Percentiles rank a stretch among this genome's conserved stretches.
Conservation (phyloP, 2,329 filamentous ascomycete species). For the Penicillium nordicum region DNA sequence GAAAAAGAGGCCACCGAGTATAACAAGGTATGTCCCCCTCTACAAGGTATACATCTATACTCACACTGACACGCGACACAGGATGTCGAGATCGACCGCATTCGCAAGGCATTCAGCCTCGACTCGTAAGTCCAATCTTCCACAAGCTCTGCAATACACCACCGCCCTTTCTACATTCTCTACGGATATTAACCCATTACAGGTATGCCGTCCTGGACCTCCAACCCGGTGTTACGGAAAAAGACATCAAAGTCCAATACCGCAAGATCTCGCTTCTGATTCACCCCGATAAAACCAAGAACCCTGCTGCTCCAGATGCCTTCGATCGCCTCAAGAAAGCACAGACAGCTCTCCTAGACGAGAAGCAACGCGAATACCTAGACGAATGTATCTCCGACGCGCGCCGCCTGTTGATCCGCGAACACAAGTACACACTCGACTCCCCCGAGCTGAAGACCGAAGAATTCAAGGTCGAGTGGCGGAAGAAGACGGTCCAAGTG, state of each 20-base stretch:
- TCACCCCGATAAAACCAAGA: slow-evolving; percentile 96
- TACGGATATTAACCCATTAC: slow-evolving; percentile 3
- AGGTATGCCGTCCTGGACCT: slow-evolving; percentile 93
- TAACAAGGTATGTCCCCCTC: slow-evolving; percentile 62
- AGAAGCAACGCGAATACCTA: slow-evolving; percentile 80
- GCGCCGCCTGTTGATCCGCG: slow-evolving; percentile 88
- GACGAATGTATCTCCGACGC: slow-evolving; percentile 97
- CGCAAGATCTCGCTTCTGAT: slow-evolving; percentile 98
- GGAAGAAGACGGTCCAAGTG: slow-evolving; percentile 83
- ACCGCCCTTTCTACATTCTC: not conserved
- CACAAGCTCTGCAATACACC: not conserved
- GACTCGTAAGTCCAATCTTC: slow-evolving; percentile 56
- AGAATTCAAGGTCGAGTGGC: slow-evolving; percentile 81
- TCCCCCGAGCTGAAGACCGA: slow-evolving; percentile 76
- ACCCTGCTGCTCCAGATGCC: slow-evolving; percentile 84
- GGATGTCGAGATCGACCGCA: slow-evolving; percentile 95
- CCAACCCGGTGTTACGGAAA: slow-evolving; percentile 89
- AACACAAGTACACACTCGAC: slow-evolving; percentile 89
- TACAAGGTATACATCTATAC: not conserved
- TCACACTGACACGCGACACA: slow-evolving; percentile 39
- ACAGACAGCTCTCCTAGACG: slow-evolving; percentile 84
- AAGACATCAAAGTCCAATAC: slow-evolving; percentile 91
- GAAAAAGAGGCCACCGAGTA: slow-evolving; percentile 86
- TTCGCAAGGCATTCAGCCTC: slow-evolving; percentile 81
- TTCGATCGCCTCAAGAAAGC: slow-evolving; percentile 97